Percentiles rank a stretch among this genome's conserved stretches.
phyloP scores from a whole-genome alignment of 345 rosid species.

The Xanthoceras sorbifolium region DNA sequence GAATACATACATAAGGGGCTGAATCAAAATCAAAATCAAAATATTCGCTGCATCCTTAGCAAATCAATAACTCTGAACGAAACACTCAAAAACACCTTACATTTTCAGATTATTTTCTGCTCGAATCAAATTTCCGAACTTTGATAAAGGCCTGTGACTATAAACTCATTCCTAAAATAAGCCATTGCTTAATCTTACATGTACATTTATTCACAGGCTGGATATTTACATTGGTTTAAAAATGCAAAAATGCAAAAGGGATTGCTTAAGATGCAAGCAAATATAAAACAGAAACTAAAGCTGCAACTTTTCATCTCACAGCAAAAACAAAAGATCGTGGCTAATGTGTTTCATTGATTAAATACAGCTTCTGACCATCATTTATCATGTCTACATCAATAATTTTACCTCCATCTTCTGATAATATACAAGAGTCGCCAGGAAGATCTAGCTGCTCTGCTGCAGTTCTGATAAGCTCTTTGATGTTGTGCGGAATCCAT shows the following conservation, averaged over 20 bases:
- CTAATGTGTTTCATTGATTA: slow-evolving; percentile 44
- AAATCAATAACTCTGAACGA: no score
- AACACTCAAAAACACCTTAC: no score
- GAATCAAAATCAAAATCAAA: no score
- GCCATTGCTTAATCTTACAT: no score
- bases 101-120: no score
- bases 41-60: no score
- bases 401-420: slow-evolving; percentile 75
- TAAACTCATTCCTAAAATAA: background rate
- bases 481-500: slow-evolving; percentile 61
- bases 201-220: background rate
- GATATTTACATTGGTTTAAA: background rate
- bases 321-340: background rate
- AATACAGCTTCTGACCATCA: slow-evolving; percentile 70
- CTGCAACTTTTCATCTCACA: background rate
- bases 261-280: background rate
- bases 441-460: slow-evolving; percentile 44
- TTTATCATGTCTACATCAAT: slow-evolving; percentile 63
- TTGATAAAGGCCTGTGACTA: background rate
- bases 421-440: slow-evolving; percentile 42
- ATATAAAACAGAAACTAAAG: background rate
- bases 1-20: no score
- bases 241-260: background rate
- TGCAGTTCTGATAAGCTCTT: slow-evolving; percentile 60
- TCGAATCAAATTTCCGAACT: background rate